Base-by-base conservation (phyloP, 176 grass and related monocot genomes). In the Thalia dealbata region DNA sequence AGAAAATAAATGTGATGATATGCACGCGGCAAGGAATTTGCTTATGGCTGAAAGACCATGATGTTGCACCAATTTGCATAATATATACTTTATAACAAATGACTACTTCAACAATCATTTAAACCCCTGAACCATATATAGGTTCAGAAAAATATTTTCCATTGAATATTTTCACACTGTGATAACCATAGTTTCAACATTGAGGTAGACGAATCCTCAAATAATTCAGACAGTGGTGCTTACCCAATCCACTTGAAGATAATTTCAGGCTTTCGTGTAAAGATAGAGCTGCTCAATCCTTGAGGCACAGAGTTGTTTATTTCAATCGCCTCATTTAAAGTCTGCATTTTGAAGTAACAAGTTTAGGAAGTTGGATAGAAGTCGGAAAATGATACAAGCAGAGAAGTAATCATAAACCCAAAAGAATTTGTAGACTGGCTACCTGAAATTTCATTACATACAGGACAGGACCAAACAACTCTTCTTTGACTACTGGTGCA, bases 181-280 rank as follows among this genome's bases (percentile, higher is more conserved):
- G n/a, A n/a, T 11, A 13, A 8, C 12, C 12, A 63, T 14, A 3
- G 25, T 35, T 16, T 13, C 32, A 38, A 61, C 10, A 23, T 61
- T 9, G 63, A 66, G 63, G 27, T 38, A 9, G 27, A 16, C 14
- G 19, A 66, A 19, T 6, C 1, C 64, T 43, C 64, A 8, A 67
- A 46, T 52, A 61, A 61, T 1, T 61, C 71, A 15, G 4, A 71
- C 12, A 60, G 13, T 15, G 44, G 69, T 76, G 73, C 89, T 81
- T 93, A 99, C 95, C 95, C 95, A 9, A 99, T 82, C 95, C 95
- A 93, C 83, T 93, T 99, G 76, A 99, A 99, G 79, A 99, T 93
- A 52, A 88, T 72, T 45, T 99, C 90, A 81, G 95, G 87, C 63
- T 75, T 85, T 50, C 75, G 89, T 61, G 95, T 99, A 84, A 99